Evolutionary conservation across 2,329 filamentous ascomycete species (phyloP), one percentile per base, ranked within the genome.

Genomic region (Harringtonia lauricola): DNA sequence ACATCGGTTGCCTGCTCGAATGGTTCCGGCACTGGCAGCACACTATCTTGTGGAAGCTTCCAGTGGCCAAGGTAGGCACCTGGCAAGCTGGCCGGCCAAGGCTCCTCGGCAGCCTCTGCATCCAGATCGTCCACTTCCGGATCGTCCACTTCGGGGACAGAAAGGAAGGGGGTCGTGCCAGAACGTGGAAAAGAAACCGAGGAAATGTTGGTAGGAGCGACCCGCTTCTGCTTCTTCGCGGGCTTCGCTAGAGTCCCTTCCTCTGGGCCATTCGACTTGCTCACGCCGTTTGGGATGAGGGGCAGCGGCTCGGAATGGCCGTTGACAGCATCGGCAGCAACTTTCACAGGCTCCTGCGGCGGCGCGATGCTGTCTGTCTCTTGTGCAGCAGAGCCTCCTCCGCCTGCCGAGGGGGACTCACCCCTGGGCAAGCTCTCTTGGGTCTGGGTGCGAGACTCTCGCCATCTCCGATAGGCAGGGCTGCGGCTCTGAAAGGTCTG

Each of bases 401-500:
- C n/a, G n/a, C n/a, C n/a, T n/a, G n/a, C n/a, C n/a, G n/a, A n/a
- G n/a, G n/a, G n/a, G n/a, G n/a, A n/a, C n/a, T n/a, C n/a, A n/a
- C n/a, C n/a, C n/a, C n/a, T n/a, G n/a, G n/a, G n/a, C n/a, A n/a
- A n/a, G n/a, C n/a, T n/a, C n/a, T n/a, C 15, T 9, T 29, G 26
- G 8, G 21, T 29, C 17, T 39, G 2, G 10, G 15, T n/a, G 4
- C 19, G 30, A 8, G 17, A 14, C 44, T 60, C 59, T 36, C 55
- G 58, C 51, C 58, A 57, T 2, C 52, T 41, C 17, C 52, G 61
- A 48, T 76, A 83, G 30, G 62, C 64, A 2, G 49, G 51, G 41
- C 81, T 85, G 37, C 55, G 62, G 26, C 55, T 54, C 34, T 70
- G 72, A 6, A 89, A 67, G 28, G 69, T 63, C 3, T 65, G 52